phyloP scores from a whole-genome alignment of 352 stramenopile genomes.

The Pythium aristosporum region DNA sequence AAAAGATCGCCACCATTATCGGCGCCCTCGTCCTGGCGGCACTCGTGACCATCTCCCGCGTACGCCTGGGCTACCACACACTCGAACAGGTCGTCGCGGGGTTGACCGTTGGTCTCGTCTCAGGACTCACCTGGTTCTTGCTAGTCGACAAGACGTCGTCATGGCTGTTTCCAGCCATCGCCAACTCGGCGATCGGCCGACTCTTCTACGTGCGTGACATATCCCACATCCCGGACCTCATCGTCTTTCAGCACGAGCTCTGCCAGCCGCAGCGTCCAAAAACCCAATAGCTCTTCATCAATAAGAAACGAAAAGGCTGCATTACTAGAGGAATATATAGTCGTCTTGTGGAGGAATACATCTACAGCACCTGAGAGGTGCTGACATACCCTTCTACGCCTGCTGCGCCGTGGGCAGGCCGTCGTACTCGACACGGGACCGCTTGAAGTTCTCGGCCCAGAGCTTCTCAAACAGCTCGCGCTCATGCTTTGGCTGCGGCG shows the following conservation, averaged over 20 bases:
- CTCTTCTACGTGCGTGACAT: constrained; percentile 73
- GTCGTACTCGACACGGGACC: constrained; percentile 81
- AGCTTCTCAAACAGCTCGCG: constrained; percentile 95
- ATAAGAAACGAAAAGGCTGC: not conserved
- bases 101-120: constrained; percentile 41
- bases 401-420: constrained; percentile 12
- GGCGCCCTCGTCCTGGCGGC: constrained; percentile 40
- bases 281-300: constrained; percentile 4
- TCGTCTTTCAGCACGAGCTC: constrained; percentile 73
- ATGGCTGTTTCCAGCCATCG: constrained; percentile 58
- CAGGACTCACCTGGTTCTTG: constrained; percentile 56
- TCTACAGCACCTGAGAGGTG: not conserved
- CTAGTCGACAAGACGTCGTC: constrained; percentile 38
- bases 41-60: constrained; percentile 68
- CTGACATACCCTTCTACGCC: constrained; percentile 10
- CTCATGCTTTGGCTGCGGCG: constrained; percentile 92
- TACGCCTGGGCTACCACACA: constrained; percentile 80
- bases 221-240: constrained; percentile 74
- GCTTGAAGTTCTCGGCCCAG: constrained; percentile 96
- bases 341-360: not conserved
- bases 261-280: constrained; percentile 28
- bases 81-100: constrained; percentile 68
- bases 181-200: constrained; percentile 44
- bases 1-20: constrained; percentile 65
- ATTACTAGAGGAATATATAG: constrained; percentile 14